Conservation (phyloP, 257 asterid genomes). For the Solanum ahanhuiri region DNA sequence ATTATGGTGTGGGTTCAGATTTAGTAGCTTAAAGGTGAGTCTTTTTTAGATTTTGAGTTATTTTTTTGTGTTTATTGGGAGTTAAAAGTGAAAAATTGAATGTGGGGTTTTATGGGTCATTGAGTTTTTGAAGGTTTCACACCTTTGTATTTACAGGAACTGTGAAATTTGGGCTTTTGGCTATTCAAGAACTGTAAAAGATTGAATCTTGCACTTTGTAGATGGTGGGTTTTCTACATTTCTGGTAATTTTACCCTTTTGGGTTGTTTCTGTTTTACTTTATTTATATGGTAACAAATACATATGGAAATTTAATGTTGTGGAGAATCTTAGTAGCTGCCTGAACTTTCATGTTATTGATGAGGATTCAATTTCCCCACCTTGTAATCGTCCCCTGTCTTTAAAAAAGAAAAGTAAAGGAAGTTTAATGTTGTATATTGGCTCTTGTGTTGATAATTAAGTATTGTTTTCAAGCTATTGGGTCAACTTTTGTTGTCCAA, state of each 20-base stretch:
- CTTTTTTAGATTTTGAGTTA: neutral
- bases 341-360: neutral
- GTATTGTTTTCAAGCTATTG: neutral
- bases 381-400: neutral
- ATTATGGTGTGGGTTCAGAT: neutral
- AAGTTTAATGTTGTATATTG: neutral
- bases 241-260: neutral
- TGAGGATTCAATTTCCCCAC: neutral
- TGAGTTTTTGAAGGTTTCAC: neutral
- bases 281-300: neutral
- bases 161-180: neutral
- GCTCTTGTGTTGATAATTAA: neutral
- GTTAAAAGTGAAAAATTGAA: neutral
- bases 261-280: neutral
- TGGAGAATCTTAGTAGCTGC: neutral
- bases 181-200: neutral
- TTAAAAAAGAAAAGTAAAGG: neutral
- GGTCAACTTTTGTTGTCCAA: neutral
- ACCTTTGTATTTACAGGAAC: neutral
- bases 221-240: neutral
- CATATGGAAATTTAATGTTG: neutral
- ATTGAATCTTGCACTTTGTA: neutral
- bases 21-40: slow-evolving; percentile 7
- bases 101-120: neutral
- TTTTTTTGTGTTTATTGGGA: neutral